Base-by-base conservation (phyloP, 2,329 filamentous ascomycete species). In the Hymenotorrendiella dingleyae region DNA sequence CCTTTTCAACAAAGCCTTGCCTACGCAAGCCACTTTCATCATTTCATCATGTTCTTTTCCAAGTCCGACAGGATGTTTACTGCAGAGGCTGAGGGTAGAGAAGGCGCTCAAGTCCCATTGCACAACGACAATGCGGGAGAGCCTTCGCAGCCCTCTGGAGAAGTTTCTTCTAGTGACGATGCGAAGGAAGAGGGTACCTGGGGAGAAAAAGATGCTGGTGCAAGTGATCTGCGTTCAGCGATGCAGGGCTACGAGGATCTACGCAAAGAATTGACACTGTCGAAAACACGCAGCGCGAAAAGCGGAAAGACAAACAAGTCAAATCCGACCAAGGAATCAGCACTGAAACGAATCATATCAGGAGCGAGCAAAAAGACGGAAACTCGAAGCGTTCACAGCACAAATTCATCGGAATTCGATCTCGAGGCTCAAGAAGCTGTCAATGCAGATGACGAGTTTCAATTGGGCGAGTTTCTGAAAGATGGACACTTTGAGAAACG, bases 401-500 rank as follows among this genome's bases (percentile, higher is more conserved):
- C 27, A 55, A 52, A 28, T 43, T n/a, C 24, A 21, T 4, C 29
- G 14, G n/a, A 33, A 40, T 10, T 14, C 22, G 22, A 56, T 23
- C 49, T 20, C 29, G 45, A 30, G 23, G 47, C 45, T 21, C 46
- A 47, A 40, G 54, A 62, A 36, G 64, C 63, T 33, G 65, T 62
- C 4, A 69, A 74, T 12, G 71, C 74, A 12, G 68, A 76, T 2
- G 74, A 78, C 1, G 79, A 76, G 3, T 88, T 90, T 49, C 74
- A 84, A 47, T 70, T 90, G 1, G 75, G 74, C 24, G 68, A 78
- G 10, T 90, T 90, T 58, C 76, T 90, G 64, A 74, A 78, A 35
- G 78, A 86, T 46, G 85, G 85, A 1, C 82, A 85, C 54, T 81
- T 89, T 46, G 86, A 89, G 63, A 86, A 84, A 59, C 74, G 83